Percentiles rank a stretch among this genome's conserved stretches.
phyloP scores from a whole-genome alignment of 2,329 filamentous ascomycete species.

The Coniella lustricola region DNA sequence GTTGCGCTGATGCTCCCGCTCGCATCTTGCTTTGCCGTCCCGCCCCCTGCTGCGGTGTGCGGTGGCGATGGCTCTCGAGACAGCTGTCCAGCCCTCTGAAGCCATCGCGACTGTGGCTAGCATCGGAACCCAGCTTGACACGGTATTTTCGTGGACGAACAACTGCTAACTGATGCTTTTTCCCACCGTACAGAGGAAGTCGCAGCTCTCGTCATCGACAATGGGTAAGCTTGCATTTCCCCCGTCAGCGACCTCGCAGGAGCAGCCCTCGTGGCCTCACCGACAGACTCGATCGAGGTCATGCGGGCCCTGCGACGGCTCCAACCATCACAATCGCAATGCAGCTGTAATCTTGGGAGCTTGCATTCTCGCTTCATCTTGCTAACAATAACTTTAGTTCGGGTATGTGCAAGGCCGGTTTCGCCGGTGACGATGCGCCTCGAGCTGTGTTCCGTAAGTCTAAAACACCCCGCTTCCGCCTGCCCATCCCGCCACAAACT shows the following conservation, averaged over 20 bases:
- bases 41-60: constrained; percentile 10
- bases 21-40: constrained; percentile 22
- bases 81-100: constrained; percentile 12
- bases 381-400: constrained; percentile 61
- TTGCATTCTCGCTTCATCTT: constrained; percentile 3
- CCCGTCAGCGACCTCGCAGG: constrained; percentile 1
- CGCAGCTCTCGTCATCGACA: constrained; percentile 99
- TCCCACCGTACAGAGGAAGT: constrained; percentile 77
- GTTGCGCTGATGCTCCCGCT: no score
- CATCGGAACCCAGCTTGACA: constrained; percentile 7
- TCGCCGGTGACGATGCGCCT: constrained; percentile 99
- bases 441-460: constrained; percentile 99
- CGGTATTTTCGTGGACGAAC: background rate
- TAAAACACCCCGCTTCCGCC: constrained; percentile 25
- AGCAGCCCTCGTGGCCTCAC: constrained; percentile 23
- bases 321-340: background rate
- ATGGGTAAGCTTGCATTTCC: constrained; percentile 78
- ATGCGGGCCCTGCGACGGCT: constrained; percentile 4
- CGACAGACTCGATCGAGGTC: constrained; percentile 23
- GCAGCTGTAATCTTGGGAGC: background rate
- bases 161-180: constrained; percentile 34
- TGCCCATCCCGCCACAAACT: constrained; percentile 3
- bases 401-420: constrained; percentile 99
- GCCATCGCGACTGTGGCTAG: constrained; percentile 3
- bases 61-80: constrained; percentile 5